Percentiles rank a stretch among this genome's conserved stretches.
Conservation (phyloP, 1,139 yeast species). For the Zygotorulaspora mrakii region DNA sequence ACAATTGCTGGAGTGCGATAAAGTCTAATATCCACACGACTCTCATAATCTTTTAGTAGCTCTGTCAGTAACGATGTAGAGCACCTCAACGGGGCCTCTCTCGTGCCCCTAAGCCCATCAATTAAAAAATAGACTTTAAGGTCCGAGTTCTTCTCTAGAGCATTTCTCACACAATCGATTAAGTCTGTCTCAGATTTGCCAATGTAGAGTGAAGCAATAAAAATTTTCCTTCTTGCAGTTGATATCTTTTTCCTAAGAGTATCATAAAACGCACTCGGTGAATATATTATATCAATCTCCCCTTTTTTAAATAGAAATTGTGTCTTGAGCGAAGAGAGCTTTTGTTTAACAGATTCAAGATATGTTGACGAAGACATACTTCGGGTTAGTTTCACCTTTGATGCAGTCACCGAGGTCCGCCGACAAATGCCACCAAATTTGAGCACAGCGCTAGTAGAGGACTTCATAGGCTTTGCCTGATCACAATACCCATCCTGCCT, state of each 20-base stretch:
- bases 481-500: too few species aligned
- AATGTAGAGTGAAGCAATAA: constrained; percentile 79
- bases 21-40: constrained; percentile 74
- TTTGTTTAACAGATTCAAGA: constrained; percentile 16
- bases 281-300: constrained; percentile 58
- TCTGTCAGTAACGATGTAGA: constrained; percentile 73
- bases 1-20: constrained; percentile 85
- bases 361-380: constrained; percentile 11
- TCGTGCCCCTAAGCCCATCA: constrained; percentile 88
- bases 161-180: constrained; percentile 53
- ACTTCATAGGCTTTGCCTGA: not conserved
- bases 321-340: constrained; percentile 35
- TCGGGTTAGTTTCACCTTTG: not conserved
- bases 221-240: constrained; percentile 57
- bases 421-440: not conserved
- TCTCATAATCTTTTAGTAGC: constrained; percentile 62
- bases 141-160: constrained; percentile 55
- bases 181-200: constrained; percentile 82
- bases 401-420: not conserved
- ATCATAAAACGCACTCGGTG: constrained; percentile 68
- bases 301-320: constrained; percentile 58
- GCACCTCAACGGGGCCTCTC: constrained; percentile 79
- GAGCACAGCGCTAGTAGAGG: not conserved
- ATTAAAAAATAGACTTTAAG: constrained; percentile 69
- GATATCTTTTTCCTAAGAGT: constrained; percentile 54